Percentiles rank a stretch among this genome's conserved stretches.
Conservation (phyloP, 2,329 filamentous ascomycete species). For the Colletotrichum liriopes region DNA sequence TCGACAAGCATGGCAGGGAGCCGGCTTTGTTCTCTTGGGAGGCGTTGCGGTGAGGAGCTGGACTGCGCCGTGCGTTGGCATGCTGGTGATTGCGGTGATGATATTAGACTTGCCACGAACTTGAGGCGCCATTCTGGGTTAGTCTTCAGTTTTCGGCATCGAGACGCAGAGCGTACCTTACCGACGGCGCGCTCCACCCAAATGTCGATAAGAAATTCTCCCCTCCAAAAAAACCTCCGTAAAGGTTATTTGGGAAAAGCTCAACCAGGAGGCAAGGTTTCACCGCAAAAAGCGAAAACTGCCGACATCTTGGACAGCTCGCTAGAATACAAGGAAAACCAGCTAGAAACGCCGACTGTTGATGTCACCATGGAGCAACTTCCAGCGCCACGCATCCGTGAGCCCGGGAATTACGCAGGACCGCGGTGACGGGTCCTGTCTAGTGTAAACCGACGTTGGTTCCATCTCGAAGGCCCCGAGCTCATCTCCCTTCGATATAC, state of each 20-base stretch:
- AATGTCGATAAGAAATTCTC: background rate
- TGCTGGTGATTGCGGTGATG: background rate
- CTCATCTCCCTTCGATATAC: conserved; percentile 36
- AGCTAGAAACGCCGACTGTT: background rate
- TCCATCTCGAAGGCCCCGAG: conserved; percentile 23
- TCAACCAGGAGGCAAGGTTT: background rate
- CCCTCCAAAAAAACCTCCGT: background rate
- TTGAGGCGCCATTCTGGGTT: background rate
- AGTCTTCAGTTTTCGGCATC: background rate
- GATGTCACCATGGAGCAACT: background rate
- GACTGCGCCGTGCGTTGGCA: conserved; percentile 5
- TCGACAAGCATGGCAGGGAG: conserved; percentile 5
- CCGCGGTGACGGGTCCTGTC: conserved; percentile 30
- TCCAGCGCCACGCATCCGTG: background rate
- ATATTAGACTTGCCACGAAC: background rate
- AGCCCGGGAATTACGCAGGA: conserved; percentile 34
- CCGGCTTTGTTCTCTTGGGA: background rate
- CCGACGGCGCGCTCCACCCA: background rate
- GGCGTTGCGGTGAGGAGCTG: background rate
- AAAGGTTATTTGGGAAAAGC: conserved; percentile 19
- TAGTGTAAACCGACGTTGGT: conserved; percentile 20
- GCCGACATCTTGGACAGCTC: background rate
- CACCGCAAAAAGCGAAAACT: background rate
- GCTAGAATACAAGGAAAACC: background rate
- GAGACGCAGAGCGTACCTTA: background rate